A percentile compares a stretch with the other conserved stretches of the same genome.
phyloP scores from a whole-genome alignment of 352 stramenopile genomes.

The Globisporangium ultimum region DNA sequence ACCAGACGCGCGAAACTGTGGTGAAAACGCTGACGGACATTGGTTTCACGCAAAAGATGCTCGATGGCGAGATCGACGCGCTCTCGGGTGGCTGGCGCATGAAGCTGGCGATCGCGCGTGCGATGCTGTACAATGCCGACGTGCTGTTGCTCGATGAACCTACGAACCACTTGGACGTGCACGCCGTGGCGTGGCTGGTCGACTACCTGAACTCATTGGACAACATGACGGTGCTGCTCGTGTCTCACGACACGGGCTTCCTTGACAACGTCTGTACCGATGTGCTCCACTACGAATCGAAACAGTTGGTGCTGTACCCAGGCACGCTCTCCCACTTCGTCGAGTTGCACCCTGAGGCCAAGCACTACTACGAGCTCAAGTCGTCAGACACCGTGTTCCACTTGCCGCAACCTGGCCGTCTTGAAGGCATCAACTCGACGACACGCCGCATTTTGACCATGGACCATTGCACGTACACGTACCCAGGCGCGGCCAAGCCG shows the following conservation, averaged over 20 bases:
- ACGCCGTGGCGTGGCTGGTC: slow-evolving; percentile 97
- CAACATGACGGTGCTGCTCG: slow-evolving; percentile 94
- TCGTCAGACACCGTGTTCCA: slow-evolving; percentile 80
- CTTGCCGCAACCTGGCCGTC: slow-evolving; percentile 86
- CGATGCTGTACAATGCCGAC: slow-evolving; percentile 94
- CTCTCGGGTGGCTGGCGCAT: slow-evolving; percentile 96
- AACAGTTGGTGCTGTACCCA: slow-evolving; percentile 94
- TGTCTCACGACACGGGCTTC: slow-evolving; percentile 97
- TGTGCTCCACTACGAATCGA: slow-evolving; percentile 95
- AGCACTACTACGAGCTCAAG: slow-evolving; percentile 92
- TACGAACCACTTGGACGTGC: slow-evolving; percentile 95
- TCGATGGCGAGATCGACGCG: slow-evolving; percentile 90
- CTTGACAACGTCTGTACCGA: slow-evolving; percentile 97
- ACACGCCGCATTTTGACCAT: slow-evolving; percentile 92
- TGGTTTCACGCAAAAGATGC: slow-evolving; percentile 93
- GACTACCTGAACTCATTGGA: slow-evolving; percentile 95
- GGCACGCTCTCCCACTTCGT: slow-evolving; percentile 89
- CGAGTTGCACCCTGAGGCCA: slow-evolving; percentile 87
- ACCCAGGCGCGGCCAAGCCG: slow-evolving; percentile 78
- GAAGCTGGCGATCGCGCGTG: slow-evolving; percentile 94
- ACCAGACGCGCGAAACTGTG: slow-evolving; percentile 72
- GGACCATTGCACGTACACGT: slow-evolving; percentile 86
- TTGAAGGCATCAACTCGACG: slow-evolving; percentile 90
- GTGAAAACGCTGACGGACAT: slow-evolving; percentile 83
- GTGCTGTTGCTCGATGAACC: slow-evolving; percentile 95